phyloP scores from a whole-genome alignment of 2,329 filamentous ascomycete species.

The Alternaria novae-zelandiae region DNA sequence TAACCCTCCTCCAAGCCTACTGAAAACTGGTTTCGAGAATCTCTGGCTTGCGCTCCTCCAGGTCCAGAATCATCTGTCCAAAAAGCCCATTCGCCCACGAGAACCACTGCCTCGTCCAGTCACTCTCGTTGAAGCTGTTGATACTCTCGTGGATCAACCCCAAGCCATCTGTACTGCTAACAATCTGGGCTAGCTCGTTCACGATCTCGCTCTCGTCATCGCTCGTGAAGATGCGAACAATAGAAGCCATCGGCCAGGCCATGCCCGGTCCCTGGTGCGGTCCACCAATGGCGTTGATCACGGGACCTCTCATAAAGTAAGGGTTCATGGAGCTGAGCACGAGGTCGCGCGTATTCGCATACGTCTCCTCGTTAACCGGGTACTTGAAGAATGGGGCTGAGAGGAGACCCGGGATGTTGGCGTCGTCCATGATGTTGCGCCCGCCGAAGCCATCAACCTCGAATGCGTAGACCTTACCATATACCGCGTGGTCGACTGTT shows the following conservation, averaged over 20 bases:
- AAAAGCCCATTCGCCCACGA: slow-evolving; percentile 61
- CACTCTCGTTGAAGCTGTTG: slow-evolving; percentile 54
- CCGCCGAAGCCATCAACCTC: slow-evolving; percentile 57
- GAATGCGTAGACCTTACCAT: slow-evolving; percentile 55
- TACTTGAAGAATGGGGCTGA: slow-evolving; percentile 70
- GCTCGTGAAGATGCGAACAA: slow-evolving; percentile 59
- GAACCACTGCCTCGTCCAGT: slow-evolving; percentile 60
- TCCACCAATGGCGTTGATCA: slow-evolving; percentile 57
- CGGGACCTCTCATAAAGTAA: slow-evolving; percentile 59
- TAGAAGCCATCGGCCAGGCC: slow-evolving; percentile 61
- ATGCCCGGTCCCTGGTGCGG: slow-evolving; percentile 55
- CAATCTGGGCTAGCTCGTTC: slow-evolving; percentile 52
- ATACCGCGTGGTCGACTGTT: slow-evolving; percentile 47
- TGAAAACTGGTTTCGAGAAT: slow-evolving; percentile 55
- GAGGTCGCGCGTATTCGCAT: slow-evolving; percentile 55
- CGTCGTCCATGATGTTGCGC: slow-evolving; percentile 72
- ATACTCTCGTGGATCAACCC: slow-evolving; percentile 61
- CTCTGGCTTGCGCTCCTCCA: slow-evolving; percentile 53
- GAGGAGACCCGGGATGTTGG: slow-evolving; percentile 72
- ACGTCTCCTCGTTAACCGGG: slow-evolving; percentile 50
- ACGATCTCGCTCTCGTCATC: slow-evolving; percentile 56
- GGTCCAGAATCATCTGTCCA: slow-evolving; percentile 57
- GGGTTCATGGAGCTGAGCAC: slow-evolving; percentile 55
- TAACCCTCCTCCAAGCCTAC: slow-evolving; percentile 15
- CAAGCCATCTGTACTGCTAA: slow-evolving; percentile 56